phyloP scores from a whole-genome alignment of 495 filamentous ascomycete species.

The Talaromyces thailandensis region DNA sequence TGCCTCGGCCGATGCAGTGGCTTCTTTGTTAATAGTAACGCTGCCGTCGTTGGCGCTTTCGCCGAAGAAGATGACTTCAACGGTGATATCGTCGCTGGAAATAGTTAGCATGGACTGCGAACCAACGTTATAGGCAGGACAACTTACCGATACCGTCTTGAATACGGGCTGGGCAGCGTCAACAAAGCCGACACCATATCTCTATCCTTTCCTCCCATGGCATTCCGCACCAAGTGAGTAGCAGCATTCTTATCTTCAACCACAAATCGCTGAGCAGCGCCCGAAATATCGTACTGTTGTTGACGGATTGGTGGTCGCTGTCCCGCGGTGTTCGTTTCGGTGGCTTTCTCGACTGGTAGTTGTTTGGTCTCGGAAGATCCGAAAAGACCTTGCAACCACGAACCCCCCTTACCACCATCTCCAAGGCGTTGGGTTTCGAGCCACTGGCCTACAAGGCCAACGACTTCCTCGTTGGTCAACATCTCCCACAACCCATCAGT shows the following conservation, averaged over 20 bases:
- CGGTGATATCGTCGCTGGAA: conserved; percentile 80
- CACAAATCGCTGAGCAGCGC: conserved; percentile 69
- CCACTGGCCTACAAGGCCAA: conserved; percentile 95
- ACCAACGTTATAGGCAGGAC: not conserved
- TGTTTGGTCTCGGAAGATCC: conserved; percentile 29
- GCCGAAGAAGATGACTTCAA: conserved; percentile 98
- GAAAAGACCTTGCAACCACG: conserved; percentile 44
- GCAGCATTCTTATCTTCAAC: conserved; percentile 95
- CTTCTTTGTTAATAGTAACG: conserved; percentile 77
- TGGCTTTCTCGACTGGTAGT: conserved; percentile 42
- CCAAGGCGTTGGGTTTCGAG: conserved; percentile 62
- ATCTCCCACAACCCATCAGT: conserved; percentile 99
- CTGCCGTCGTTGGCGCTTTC: conserved; percentile 64
- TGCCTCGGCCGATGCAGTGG: conserved; percentile 52
- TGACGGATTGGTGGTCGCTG: conserved; percentile 70
- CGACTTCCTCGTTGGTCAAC: conserved; percentile 96
- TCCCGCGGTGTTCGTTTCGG: conserved; percentile 43
- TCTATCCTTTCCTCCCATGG: conserved; percentile 83
- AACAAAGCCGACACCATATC: conserved; percentile 93
- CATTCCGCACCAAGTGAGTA: conserved; percentile 92
- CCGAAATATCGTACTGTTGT: conserved; percentile 68
- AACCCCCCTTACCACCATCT: conserved; percentile 27
- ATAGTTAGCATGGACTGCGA: conserved; percentile 9
- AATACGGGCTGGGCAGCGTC: conserved; percentile 85
- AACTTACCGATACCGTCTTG: conserved; percentile 74